phyloP scores from a whole-genome alignment of 768 basidiomycete species.

The Pleurotus djamor region DNA sequence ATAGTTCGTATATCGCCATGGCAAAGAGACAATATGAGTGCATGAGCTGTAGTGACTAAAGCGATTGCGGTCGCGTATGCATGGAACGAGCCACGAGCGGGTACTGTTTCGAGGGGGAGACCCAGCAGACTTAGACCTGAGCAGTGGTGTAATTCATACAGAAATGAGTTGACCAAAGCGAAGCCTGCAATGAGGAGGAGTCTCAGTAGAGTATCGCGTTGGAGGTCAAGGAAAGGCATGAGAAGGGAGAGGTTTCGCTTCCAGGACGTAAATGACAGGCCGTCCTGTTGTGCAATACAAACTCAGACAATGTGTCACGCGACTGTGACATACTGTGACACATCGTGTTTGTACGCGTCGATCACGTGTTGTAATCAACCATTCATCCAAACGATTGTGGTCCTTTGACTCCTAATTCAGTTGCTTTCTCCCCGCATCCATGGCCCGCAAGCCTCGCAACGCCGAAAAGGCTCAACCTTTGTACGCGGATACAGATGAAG shows the following conservation, averaged over 20 bases:
- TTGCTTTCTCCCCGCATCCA: slow-evolving; percentile 22
- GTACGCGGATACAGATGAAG: slow-evolving; percentile 31
- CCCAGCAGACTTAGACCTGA: too few relatives aligned
- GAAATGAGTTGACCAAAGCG: too few relatives aligned
- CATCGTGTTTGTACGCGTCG: not conserved
- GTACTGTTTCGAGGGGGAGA: too few relatives aligned
- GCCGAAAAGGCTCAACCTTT: slow-evolving; percentile 29
- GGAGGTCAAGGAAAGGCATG: not conserved
- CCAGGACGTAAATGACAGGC: not conserved
- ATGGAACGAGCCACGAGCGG: too few relatives aligned
- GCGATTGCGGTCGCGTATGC: too few relatives aligned
- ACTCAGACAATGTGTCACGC: not conserved
- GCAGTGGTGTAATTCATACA: too few relatives aligned
- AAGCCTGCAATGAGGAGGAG: too few relatives aligned
- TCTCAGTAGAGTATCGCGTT: too few relatives aligned
- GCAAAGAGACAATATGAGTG: too few relatives aligned
- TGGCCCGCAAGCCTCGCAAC: slow-evolving; percentile 36
- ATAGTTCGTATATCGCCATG: too few relatives aligned
- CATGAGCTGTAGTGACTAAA: too few relatives aligned
- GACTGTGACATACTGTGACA: not conserved
- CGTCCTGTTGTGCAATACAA: not conserved
- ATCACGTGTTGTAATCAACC: slow-evolving; percentile 6
- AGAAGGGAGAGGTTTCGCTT: not conserved
- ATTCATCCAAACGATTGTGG: not conserved
- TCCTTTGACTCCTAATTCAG: not conserved